Conservation (phyloP, 1,284 basidiomycete genomes). For the Ganoderma leucocontextum region DNA sequence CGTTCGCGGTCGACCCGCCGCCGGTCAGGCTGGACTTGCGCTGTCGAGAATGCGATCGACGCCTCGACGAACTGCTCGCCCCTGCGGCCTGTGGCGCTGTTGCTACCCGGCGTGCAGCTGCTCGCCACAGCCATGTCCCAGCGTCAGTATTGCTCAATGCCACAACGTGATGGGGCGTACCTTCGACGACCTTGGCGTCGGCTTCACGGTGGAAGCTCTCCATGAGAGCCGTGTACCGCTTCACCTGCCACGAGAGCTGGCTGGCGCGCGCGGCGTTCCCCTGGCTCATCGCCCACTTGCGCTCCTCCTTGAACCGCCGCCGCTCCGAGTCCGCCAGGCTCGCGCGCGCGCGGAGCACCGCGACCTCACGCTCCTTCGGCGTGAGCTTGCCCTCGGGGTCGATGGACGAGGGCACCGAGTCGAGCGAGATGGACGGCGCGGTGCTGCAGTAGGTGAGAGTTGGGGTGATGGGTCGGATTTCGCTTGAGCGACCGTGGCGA, state of each 20-base stretch:
- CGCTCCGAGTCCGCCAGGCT: conserved; percentile 83
- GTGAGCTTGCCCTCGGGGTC: conserved; percentile 65
- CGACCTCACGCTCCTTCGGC: conserved; percentile 75
- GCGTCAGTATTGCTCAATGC: neutral
- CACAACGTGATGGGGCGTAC: conserved; percentile 46
- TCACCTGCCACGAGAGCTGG: conserved; percentile 84
- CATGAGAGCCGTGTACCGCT: conserved; percentile 78
- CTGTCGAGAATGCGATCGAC: conserved; percentile 33
- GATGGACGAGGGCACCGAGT: conserved; percentile 66
- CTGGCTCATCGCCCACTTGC: conserved; percentile 82
- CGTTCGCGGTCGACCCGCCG: conserved; percentile 17
- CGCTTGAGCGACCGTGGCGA: conserved; percentile 35
- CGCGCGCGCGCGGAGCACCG: conserved; percentile 74
- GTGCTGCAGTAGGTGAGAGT: conserved; percentile 41
- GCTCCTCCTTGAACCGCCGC: conserved; percentile 81
- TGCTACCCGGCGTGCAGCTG: conserved; percentile 39
- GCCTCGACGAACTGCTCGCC: conserved; percentile 27
- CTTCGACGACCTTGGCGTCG: conserved; percentile 74
- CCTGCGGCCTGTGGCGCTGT: conserved; percentile 22
- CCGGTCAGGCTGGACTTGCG: conserved; percentile 28
- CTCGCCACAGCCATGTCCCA: conserved; percentile 7
- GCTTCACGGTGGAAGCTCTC: conserved; percentile 82
- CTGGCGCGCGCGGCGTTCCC: conserved; percentile 76
- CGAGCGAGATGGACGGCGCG: conserved; percentile 44
- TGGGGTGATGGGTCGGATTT: conserved; percentile 40